Evolutionary conservation across 2,329 filamentous ascomycete genomes (phyloP).

Genomic region (Fusarium sp.): DNA sequence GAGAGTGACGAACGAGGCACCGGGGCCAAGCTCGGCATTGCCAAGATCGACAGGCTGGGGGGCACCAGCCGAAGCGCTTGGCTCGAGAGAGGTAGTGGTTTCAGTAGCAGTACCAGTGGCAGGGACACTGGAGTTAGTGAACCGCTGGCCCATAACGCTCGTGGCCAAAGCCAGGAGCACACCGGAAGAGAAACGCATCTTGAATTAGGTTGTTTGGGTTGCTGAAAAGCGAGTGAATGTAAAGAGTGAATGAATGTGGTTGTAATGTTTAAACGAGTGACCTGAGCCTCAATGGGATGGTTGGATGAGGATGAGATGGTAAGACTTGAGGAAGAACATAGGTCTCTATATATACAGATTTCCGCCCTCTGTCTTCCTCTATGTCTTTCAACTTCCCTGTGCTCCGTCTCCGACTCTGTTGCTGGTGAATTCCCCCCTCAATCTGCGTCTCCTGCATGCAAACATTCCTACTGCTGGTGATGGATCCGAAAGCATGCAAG

Average conservation of each 20-base stretch:
- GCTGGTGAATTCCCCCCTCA: not conserved
- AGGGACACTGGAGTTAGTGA: constrained; percentile 34
- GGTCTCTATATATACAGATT: constrained; percentile 30
- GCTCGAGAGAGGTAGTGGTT: not conserved
- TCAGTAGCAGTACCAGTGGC: not conserved
- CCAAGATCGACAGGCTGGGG: constrained; percentile 1
- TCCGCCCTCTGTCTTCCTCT: not conserved
- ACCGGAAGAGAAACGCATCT: constrained; percentile 32
- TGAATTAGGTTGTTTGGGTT: constrained; percentile 9
- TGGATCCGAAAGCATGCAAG: constrained; percentile 37
- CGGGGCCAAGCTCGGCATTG: not conserved
- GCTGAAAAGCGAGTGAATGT: constrained; percentile 14
- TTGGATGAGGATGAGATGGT: constrained; percentile 38
- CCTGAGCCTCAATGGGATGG: constrained; percentile 39
- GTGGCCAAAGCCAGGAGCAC: constrained; percentile 35
- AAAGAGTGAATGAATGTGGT: constrained; percentile 17
- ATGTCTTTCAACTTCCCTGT: not conserved
- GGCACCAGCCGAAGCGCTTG: not conserved
- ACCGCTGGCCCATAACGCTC: constrained; percentile 30
- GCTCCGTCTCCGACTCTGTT: not conserved
- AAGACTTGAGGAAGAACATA: constrained; percentile 12
- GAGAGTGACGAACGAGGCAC: not conserved
- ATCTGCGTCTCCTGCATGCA: constrained; percentile 15
- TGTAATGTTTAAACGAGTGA: constrained; percentile 35
- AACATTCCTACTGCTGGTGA: constrained; percentile 26